Conservation (phyloP, 495 filamentous ascomycete species). For the Penicillium goetzii region DNA sequence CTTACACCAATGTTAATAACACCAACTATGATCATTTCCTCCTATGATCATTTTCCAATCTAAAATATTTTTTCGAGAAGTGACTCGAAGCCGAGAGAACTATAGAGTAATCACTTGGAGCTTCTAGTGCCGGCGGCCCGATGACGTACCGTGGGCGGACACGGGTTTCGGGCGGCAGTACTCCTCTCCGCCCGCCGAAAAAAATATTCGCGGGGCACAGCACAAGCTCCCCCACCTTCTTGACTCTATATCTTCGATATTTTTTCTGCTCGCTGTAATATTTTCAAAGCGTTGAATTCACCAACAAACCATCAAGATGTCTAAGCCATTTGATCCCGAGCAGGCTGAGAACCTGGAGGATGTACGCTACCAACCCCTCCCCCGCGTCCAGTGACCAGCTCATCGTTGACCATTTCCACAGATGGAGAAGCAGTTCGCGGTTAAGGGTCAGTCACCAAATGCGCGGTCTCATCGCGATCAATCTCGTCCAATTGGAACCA, state of each 20-base stretch:
- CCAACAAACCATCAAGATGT: conserved; percentile 40
- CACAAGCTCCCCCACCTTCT: conserved; percentile 19
- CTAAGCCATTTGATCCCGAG: conserved; percentile 65
- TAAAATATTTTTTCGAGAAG: background rate
- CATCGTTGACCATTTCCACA: conserved; percentile 46
- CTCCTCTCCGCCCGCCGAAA: conserved; percentile 41
- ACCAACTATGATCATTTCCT: background rate
- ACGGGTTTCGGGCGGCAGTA: conserved; percentile 27
- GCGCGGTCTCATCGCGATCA: background rate
- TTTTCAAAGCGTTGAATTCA: background rate
- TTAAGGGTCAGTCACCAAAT: conserved; percentile 69
- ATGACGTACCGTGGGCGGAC: conserved; percentile 28
- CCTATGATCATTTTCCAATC: background rate
- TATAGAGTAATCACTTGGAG: background rate
- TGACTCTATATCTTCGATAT: background rate
- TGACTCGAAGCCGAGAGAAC: background rate
- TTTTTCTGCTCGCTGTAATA: background rate
- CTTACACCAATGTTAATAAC: background rate
- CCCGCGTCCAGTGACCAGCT: background rate
- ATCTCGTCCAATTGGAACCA: too few relatives aligned
- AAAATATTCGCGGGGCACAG: conserved; percentile 42
- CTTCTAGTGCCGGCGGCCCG: background rate
- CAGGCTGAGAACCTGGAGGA: conserved; percentile 78
- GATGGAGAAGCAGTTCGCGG: conserved; percentile 99
- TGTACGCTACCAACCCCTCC: conserved; percentile 48